Conservation (phyloP, 176 grass and related monocot species). For the Musa itinerans region DNA sequence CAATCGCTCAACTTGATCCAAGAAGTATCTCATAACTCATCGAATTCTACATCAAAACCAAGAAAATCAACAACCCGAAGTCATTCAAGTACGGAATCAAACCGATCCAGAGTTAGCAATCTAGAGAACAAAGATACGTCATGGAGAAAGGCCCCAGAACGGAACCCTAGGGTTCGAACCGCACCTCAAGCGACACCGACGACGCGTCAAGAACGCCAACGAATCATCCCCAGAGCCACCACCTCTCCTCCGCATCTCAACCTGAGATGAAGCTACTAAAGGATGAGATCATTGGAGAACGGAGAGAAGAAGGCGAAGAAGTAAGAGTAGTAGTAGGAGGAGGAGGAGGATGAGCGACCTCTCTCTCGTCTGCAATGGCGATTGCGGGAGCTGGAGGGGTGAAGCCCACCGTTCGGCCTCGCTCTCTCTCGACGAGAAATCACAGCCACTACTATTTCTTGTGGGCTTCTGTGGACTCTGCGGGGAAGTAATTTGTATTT, state of each 20-base stretch:
- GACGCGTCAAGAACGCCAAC: conserved; percentile 29
- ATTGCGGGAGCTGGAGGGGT: background rate
- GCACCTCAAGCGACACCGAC: conserved; percentile 44
- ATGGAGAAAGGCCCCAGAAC: conserved; percentile 4
- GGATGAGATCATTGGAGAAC: background rate
- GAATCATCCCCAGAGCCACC: conserved; percentile 9
- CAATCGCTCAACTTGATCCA: conserved; percentile 41
- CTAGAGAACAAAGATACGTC: conserved; percentile 14
- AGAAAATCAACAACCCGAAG: conserved; percentile 12
- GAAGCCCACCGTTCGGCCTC: background rate
- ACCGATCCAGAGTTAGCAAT: conserved; percentile 21
- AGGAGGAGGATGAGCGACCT: too few relatives aligned
- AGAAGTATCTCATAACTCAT: conserved; percentile 73
- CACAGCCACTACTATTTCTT: conserved; percentile 87
- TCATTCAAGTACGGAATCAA: conserved; percentile 25
- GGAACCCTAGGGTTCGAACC: conserved; percentile 2
- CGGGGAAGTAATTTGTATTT: too few relatives aligned
- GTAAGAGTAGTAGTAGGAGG: background rate
- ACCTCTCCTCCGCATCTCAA: conserved; percentile 6
- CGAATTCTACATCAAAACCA: conserved; percentile 29
- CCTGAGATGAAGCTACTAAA: background rate
- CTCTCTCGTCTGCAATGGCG: background rate
- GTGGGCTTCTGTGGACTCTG: conserved; percentile 24
- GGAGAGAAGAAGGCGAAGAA: background rate
- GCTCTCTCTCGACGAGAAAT: conserved; percentile 32